Base-by-base conservation (phyloP, 1,284 basidiomycete species). In the Laetiporus sulphureus region DNA sequence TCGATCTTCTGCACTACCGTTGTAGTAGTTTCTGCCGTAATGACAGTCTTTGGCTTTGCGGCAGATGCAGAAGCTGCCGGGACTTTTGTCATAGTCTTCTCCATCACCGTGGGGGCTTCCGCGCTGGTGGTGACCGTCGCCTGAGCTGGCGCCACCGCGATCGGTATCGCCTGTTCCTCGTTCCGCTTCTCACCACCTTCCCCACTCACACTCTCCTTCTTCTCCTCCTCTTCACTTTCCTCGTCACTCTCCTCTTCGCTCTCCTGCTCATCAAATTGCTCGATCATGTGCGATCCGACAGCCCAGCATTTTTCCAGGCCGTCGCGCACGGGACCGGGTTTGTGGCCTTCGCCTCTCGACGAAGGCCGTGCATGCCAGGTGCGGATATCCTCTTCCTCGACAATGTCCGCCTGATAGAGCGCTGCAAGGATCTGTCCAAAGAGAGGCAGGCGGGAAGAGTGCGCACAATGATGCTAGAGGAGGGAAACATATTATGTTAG, bases 371-470 rank as follows among this genome's bases (percentile, higher is more conserved):
- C 59, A 56, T 88, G 75, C 85, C 86, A 90, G 39, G 62, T 67
- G 20, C 81, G 75, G 51, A 90, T 84, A 50, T 88, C 78, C 34
- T 87, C 82, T 57, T 88, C 86, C 44, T 88, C 85, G 6, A 89
- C 78, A 37, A 88, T 72, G 57, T 90, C 79, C 46, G 72, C 65
- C 62, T 91, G 83, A 55, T 89, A 90, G 8, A 88, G 61, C 13
- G 79, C 75, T 15, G 77, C 83, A 19, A 90, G 71, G 41, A 88
- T 75, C 54, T 84, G 81, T 2, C 83, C 86, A 56, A 90, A 90
- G 23, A 88, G 61, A 21, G 73, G 66, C 51, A 82, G 59, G 35
- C 77, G 75, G 38, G 69, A 60, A 4, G 80, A 83, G 30, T 64
- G 64, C 25, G 78, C 76, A 46, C 83, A 88, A 54, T 83, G 77